Evolutionary conservation across 2,329 filamentous ascomycete genomes (phyloP).

Genomic region (Cyphellophora europaea): DNA sequence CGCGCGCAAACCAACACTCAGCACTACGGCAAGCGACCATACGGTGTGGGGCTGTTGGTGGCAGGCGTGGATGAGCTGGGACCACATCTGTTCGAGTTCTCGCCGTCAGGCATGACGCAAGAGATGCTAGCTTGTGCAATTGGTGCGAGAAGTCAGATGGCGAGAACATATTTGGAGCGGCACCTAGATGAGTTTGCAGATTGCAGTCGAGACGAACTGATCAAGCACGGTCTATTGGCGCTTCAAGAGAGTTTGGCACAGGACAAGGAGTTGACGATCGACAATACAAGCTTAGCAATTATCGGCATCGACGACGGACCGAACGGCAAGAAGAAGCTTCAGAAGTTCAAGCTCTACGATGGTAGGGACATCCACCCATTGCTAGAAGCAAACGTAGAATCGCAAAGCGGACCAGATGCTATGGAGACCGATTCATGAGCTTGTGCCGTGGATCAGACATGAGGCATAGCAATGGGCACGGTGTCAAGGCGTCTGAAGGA

Average conservation of each 20-base stretch:
- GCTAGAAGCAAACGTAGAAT: conserved; percentile 59
- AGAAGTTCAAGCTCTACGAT: conserved; percentile 86
- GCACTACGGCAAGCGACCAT: conserved; percentile 91
- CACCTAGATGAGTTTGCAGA: conserved; percentile 76
- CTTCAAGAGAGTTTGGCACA: conserved; percentile 93
- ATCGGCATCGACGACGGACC: conserved; percentile 51
- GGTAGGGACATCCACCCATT: conserved; percentile 77
- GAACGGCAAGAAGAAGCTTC: conserved; percentile 47
- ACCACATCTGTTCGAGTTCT: conserved; percentile 96
- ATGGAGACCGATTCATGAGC: conserved; percentile 49
- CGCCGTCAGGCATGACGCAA: conserved; percentile 88
- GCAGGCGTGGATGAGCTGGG: conserved; percentile 90
- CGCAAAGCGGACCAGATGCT: conserved; percentile 33
- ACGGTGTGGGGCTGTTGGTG: conserved; percentile 87
- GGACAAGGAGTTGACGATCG: conserved; percentile 94
- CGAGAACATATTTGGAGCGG: conserved; percentile 88
- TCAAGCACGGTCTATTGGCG: conserved; percentile 81
- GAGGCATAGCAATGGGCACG: too few species aligned
- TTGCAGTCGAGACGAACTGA: conserved; percentile 71
- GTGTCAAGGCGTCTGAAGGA: too few species aligned
- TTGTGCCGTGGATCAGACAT: too few species aligned
- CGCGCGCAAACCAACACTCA: conserved; percentile 98
- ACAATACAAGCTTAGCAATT: conserved; percentile 89
- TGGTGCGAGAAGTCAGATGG: conserved; percentile 93
- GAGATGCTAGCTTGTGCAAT: conserved; percentile 97